Percentiles rank a stretch among this genome's conserved stretches.
Evolutionary conservation across 345 rosid species (phyloP).

Genomic region (sweet orange (Citrus sinensis)): DVS_A1.0 CM039166.1:23977001-23977500

Average conservation of each 20-base stretch:
- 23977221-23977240: constrained; percentile 31
- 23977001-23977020: constrained; percentile 10
- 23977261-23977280: constrained; percentile 31
- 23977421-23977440: constrained; percentile 25
- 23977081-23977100: constrained; percentile 20
- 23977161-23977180: constrained; percentile 19
- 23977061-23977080: background rate
- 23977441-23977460: background rate
- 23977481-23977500: constrained; percentile 11
- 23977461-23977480: constrained; percentile 6
- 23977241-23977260: constrained; percentile 30
- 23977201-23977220: constrained; percentile 42
- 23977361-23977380: background rate
- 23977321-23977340: background rate
- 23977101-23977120: constrained; percentile 28
- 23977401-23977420: constrained; percentile 21
- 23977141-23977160: constrained; percentile 30
- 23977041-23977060: background rate
- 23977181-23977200: constrained; percentile 32
- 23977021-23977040: constrained; percentile 17
- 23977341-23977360: background rate
- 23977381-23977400: constrained; percentile 41
- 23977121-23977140: constrained; percentile 30
- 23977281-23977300: constrained; percentile 18
- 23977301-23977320: too few relatives aligned